Percentiles rank a stretch among this genome's conserved stretches.
These are phyloP conservation scores for Coniochaeta hoffmannii DNA, from an alignment of 2,329 filamentous ascomycete genomes.

Conservation along the genomic window DNA sequence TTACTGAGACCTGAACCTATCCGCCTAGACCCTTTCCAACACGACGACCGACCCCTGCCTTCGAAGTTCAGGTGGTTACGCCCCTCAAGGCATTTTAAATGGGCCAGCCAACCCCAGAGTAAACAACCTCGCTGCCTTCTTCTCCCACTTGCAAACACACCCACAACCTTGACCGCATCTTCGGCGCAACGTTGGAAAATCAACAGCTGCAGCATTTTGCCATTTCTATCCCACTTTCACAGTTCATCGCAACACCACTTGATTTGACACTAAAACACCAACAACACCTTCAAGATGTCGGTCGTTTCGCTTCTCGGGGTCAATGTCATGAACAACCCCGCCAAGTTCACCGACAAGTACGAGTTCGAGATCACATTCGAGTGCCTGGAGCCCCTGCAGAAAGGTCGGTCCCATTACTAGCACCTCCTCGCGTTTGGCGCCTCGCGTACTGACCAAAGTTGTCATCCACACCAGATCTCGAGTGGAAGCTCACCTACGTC, in stretches of 20 bases:
- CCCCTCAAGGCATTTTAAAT: not conserved
- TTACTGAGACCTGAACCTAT: no score
- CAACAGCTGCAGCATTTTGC: not conserved
- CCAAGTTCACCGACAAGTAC: slow-evolving; percentile 86
- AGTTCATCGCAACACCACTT: not conserved
- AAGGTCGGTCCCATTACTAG: slow-evolving; percentile 58
- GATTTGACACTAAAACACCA: not conserved
- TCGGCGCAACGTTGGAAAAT: not conserved
- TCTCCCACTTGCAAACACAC: not conserved
- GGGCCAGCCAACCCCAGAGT: not conserved
- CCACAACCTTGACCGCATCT: not conserved
- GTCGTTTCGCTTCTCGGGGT: slow-evolving; percentile 94
- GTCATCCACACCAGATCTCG: slow-evolving; percentile 61
- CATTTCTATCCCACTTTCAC: not conserved
- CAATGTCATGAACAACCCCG: slow-evolving; percentile 94
- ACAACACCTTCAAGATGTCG: slow-evolving; percentile 59
- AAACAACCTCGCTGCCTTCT: not conserved
- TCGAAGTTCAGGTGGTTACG: not conserved
- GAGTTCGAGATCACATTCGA: slow-evolving; percentile 99
- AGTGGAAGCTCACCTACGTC: slow-evolving; percentile 99
- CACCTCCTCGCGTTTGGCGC: slow-evolving; percentile 13
- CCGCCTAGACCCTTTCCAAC: not conserved
- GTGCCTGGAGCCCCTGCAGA: slow-evolving; percentile 88
- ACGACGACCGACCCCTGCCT: not conserved
- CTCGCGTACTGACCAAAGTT: not conserved